Base-by-base conservation (phyloP, 2,329 filamentous ascomycete genomes). In the Cercospora beticola region DNA sequence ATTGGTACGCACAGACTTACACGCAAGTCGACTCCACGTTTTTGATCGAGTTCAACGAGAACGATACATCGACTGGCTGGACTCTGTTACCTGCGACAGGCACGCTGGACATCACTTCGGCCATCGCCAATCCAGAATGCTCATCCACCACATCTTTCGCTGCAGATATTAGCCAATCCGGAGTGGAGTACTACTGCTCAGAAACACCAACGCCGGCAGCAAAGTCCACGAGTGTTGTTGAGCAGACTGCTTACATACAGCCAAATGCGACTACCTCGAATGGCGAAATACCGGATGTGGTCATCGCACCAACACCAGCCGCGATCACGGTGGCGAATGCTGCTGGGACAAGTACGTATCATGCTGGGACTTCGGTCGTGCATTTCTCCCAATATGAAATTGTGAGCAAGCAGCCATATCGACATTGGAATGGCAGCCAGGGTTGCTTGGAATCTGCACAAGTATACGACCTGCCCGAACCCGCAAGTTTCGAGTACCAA, bases 311-410 rank as follows among this genome's bases (percentile, higher is more conserved):
- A 9, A 71, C 76, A 4, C 73, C 75, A 9, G 74, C 77, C 5
- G 71, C 73, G 8, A 69, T 75, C 23, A 77, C 75, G 2, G 64
- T 78, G 16, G 64, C 67, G 3, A 71, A 72, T 40, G 61, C 43
- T 14, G 66, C 57, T 21, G 70, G 68, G 9, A 68, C 49, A 52
- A 64, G 58, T 40, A 74, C 72, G 10, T 74, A 72, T 60, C 67
- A 72, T 9, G 70, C 76, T 72, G 56, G 76, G 16, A 82, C 81
- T 0, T 79, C 82, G 0, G 81, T 82, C 57, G 78, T 83, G 6
- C 80, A 81, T 68, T 82, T 83, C 70, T 80, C 78, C 18, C 74
- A 75, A 5, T 83, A 83, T 67, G 81, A 83, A 66, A 75, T 83
- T n/a, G 78, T 81, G 61, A 77, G 68, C 30, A 75, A 75, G 43